Base-by-base conservation (phyloP, 2,329 filamentous ascomycete species). In the Colletotrichum cereale region DNA sequence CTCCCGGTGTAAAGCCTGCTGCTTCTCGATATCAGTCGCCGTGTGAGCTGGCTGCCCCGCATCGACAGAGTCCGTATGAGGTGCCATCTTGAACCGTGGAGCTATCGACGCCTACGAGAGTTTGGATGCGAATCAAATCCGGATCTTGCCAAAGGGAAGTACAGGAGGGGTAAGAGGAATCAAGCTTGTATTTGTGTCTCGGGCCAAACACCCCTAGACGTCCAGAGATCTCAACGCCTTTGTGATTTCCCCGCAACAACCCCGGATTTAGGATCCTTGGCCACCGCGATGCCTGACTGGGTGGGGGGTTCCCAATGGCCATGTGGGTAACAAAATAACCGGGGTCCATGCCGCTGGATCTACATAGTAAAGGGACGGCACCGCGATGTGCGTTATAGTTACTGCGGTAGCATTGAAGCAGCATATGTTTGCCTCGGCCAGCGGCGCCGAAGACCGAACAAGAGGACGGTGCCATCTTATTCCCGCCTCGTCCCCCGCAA, bases 201-300 rank as follows among this genome's bases (percentile, higher is more conserved):
- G 12, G 12, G 24, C 29, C 21, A 21, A 14, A 7, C 42, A 4
- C 34, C 16, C 29, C 29, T 21, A 16, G 6, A n/a, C 3, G 21
- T 7, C 29, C 16, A 5, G 18, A 26, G 18, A 29, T 56, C 57
- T 53, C 47, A 26, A 57, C 55, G 5, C 12, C 14, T 42, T 58
- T 10, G 29, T 44, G n/a, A n/a, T 44, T 44, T 61, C 67, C 56
- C 67, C 67, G 63, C 67, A 71, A 61, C 56, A 50, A 57, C 67
- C 67, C 67, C 67, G 36, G 67, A 71, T 71, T 62, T 50, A 34
- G 24, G 48, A 71, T 52, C 11, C 67, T 71, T 71, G 67, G 67
- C 63, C 57, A 36, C n/a, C 18, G 42, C 34, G 67, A 56, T 66
- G 36, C 61, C 67, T 52, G 53, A 2, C 8, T 4, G 31, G 31